Percentiles rank a stretch among this genome's conserved stretches.
Evolutionary conservation across 2,329 filamentous ascomycete genomes (phyloP).

Genomic region (Trichoderma arundinaceum): DNA sequence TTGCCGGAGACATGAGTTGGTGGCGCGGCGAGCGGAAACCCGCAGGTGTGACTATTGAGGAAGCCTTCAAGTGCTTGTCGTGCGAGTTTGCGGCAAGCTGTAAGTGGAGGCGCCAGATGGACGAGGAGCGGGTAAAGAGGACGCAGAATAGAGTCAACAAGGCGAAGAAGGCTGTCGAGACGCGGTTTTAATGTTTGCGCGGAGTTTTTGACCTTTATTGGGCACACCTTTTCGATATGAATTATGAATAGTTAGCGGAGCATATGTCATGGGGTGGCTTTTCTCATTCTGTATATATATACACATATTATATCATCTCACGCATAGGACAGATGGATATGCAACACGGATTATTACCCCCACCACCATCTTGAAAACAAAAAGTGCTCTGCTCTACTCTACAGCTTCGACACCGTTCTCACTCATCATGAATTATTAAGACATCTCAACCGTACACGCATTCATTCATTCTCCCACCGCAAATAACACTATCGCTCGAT

Average conservation of each 20-base stretch:
- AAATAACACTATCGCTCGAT: slow-evolving; percentile 27
- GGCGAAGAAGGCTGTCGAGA: slow-evolving; percentile 34
- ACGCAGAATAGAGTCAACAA: slow-evolving; percentile 37
- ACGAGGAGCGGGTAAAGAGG: slow-evolving; percentile 57
- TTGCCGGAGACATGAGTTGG: slow-evolving; percentile 77
- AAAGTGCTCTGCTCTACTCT: background rate
- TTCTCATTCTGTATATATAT: background rate
- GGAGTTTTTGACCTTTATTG: slow-evolving; percentile 1
- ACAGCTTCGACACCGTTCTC: background rate
- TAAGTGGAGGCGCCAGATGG: slow-evolving; percentile 74
- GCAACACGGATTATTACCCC: background rate
- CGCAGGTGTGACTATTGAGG: slow-evolving; percentile 77
- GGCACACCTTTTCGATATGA: background rate
- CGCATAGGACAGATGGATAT: background rate
- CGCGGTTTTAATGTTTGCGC: background rate
- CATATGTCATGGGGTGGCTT: background rate
- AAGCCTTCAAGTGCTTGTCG: slow-evolving; percentile 84
- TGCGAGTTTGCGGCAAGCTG: slow-evolving; percentile 85
- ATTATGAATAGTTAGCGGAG: background rate
- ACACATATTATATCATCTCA: background rate
- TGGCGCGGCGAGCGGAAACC: slow-evolving; percentile 80
- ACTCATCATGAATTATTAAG: slow-evolving; percentile 20
- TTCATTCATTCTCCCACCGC: slow-evolving; percentile 5
- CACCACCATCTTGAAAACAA: background rate
- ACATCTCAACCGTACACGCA: background rate